Percentiles rank a stretch among this genome's conserved stretches.
phyloP scores from a whole-genome alignment of 345 rosid genomes.

The Populus nigra region DNA sequence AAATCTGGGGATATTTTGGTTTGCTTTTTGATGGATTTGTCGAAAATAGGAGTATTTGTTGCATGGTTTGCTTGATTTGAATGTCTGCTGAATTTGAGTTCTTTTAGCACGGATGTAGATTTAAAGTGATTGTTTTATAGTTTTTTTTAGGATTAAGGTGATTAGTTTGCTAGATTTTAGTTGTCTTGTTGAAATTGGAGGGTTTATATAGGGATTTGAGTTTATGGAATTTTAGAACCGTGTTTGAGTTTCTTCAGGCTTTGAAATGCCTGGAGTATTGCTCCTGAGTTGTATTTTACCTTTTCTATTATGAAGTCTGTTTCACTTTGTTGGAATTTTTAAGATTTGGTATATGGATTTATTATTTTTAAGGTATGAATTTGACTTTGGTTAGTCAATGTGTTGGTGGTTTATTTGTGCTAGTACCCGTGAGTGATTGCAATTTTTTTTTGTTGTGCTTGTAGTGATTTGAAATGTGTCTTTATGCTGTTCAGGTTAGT shows the following conservation, averaged over 20 bases:
- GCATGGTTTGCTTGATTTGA: not conserved
- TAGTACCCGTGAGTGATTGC: not conserved
- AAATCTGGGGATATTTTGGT: not conserved
- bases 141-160: not conserved
- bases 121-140: not conserved
- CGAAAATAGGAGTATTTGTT: not conserved
- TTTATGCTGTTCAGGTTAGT: constrained; percentile 49
- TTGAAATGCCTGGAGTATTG: not conserved
- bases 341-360: not conserved
- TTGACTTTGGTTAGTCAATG: not conserved
- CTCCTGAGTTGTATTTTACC: not conserved
- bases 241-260: not conserved
- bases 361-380: not conserved
- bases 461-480: constrained; percentile 13
- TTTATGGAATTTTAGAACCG: not conserved
- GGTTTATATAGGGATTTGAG: not conserved
- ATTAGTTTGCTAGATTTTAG: not conserved
- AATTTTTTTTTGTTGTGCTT: not conserved
- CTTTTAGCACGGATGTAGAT: not conserved
- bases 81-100: not conserved
- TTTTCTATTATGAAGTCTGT: not conserved
- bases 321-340: constrained; percentile 12
- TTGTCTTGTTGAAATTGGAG: not conserved
- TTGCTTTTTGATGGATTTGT: not conserved
- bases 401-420: not conserved